Evolutionary conservation across 2,329 filamentous ascomycete genomes (phyloP), one percentile per base, ranked within the genome.

Genomic region (Mollisiaceae sp.): DNA sequence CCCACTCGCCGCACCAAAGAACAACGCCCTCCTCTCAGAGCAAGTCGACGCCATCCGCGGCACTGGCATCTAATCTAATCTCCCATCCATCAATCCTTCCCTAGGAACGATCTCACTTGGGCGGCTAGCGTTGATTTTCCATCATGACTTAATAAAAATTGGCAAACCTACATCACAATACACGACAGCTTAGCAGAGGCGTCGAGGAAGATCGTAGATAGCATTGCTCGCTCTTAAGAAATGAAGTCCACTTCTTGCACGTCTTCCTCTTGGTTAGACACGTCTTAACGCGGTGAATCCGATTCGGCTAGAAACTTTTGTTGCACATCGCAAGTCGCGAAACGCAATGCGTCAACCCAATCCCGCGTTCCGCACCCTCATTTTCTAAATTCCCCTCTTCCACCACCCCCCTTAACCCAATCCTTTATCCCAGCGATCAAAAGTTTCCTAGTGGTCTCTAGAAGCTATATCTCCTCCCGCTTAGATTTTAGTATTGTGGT

Each of bases 1-100:
- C 15, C 76, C 86, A 9, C 71, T 81, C 0, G 71, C 80, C 12
- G 82, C 84, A 5, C 89, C 89, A 3, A 76, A 78, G 67, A 91
- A 77, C 70, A 77, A 77, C 62, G 75, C 75, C 59, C 66, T 68
- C 12, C 69, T 75, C 11, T 76, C 74, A 55, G 66, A 73, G 47
- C 74, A 73, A 59, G 73, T 77, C 22, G 76, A 77, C 71, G 70
- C 73, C 55, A 75, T 77, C 60, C 72, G 71, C 15, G 73, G 73
- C 39, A 72, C 74, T 56, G 70, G 73, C 45, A 65, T 70, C 54
- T 68, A 60, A 63, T 18, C n/a, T 58, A 57, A 18, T 52, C 15
- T 20, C 35, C 32, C 11, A 24, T 27, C 39, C 38, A 15, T 39
- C n/a, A 60, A 22, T 8, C 14, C 39, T 56, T 8, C 1, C 20